Evolutionary conservation across 306 rosid species (phyloP).

Genomic region (Spatholobus suberectus): DNA sequence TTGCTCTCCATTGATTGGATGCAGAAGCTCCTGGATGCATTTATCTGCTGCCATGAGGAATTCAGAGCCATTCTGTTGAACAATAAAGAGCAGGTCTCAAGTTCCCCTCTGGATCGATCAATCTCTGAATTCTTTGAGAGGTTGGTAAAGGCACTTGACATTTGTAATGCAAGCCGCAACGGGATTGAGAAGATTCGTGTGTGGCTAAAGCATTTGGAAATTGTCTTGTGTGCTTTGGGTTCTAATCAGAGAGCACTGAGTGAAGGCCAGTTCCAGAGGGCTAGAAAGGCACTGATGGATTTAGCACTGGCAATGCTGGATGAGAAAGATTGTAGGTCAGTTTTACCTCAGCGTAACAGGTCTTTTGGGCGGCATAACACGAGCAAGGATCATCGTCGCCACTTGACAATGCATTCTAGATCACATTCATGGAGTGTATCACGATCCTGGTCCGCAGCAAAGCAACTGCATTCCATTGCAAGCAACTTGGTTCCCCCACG

Average conservation of each 20-base stretch:
- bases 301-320: constrained; percentile 3
- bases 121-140: not conserved
- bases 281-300: constrained; percentile 17
- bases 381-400: not conserved
- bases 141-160: constrained; percentile 7
- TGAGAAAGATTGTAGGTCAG: not conserved
- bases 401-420: not conserved
- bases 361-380: constrained; percentile 2
- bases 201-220: constrained; percentile 17
- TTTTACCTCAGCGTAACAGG: not conserved
- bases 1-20: constrained; percentile 18
- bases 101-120: not conserved
- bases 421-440: constrained; percentile 10
- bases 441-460: constrained; percentile 7
- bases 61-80: constrained; percentile 4
- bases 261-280: constrained; percentile 18
- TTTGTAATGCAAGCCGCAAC: not conserved
- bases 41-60: constrained; percentile 25
- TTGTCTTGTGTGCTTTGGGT: not conserved
- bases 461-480: constrained; percentile 11
- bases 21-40: not conserved
- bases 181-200: not conserved
- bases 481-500: constrained; percentile 9
- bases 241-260: not conserved
- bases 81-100: not conserved